Conservation (phyloP, 306 rosid species). For the Cucumis hystrix region DNA sequence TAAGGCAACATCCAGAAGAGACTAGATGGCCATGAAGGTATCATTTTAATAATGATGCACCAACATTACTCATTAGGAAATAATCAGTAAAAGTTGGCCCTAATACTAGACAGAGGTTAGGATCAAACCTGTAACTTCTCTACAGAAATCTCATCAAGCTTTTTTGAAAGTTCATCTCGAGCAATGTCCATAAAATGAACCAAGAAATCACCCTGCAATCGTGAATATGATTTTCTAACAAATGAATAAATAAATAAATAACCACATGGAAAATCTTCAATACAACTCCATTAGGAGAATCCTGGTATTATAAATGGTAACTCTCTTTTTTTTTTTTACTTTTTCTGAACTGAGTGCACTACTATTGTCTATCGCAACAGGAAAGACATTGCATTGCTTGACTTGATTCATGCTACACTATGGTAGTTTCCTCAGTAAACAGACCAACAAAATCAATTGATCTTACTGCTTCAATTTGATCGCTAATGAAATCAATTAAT, state of each 20-base stretch:
- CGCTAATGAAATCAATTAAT: neutral
- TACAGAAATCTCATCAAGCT: conserved; percentile 88
- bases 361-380: neutral
- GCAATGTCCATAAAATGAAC: conserved; percentile 99
- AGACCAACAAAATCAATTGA: neutral
- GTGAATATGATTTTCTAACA: conserved; percentile 6
- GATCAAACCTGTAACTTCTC: conserved; percentile 86
- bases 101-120: conserved; percentile 7
- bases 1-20: conserved; percentile 94
- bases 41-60: neutral
- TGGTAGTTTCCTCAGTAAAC: neutral
- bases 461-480: neutral
- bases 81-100: neutral
- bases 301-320: neutral
- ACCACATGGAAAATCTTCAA: conserved; percentile 2
- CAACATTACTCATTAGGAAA: neutral
- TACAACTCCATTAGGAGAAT: neutral
- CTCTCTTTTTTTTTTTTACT: neutral
- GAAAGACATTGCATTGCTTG: neutral
- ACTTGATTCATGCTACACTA: neutral
- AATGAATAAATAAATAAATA: neutral
- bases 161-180: conserved; percentile 73
- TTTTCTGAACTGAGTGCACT: neutral
- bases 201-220: conserved; percentile 86
- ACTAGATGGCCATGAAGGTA: conserved; percentile 26